Evolutionary conservation across 345 rosid species (phyloP), one percentile per base, ranked within the genome.

Genomic region (Camelina sativa): DNA sequence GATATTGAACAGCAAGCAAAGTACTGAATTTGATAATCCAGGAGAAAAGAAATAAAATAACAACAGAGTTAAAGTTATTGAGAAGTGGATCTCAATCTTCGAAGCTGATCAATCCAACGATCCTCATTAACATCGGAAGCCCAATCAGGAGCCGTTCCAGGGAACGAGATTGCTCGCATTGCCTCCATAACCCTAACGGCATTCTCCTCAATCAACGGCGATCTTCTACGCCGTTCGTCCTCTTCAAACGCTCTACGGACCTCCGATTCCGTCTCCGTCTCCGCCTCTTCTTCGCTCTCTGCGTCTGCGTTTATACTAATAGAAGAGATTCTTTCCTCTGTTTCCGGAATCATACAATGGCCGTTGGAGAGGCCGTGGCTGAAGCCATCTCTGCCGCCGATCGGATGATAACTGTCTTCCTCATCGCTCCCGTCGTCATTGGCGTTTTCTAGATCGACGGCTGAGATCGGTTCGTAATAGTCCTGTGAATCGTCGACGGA

Each of bases 391-490:
- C 64, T 73, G 10, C 13, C 19, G 52, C 13, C 19, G 52, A 54
- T 46, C 5, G 40, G 64, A 6, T 1, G 12, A 25, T 48, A 13
- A 56, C 41, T 76, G 11, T 78, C 84, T 20, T 81, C 87, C 20
- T 75, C 86, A 3, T 84, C 77, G 60, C 44, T 54, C 69, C 58
- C 61, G 22, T 57, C 44, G 47, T 59, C 46, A 11, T 59, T 35
- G n/a, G 46, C 28, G 46, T 13, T 82, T 11, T 80, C 88, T 35
- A 74, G 79, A 38, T 78, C 93, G 9, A 65, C 69, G 79, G 85
- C 83, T 58, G 96, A 87, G 86, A 92, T 91, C 0, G 93, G 97
- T 83, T 90, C 97, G 85, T 91, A 94, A 80, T 90, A 85, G 44
- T 87, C 87, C 5, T 84, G 82, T 2, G 76, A 5, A 4, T 74